Conservation (phyloP, 2,329 filamentous ascomycete species). For the Myrmaecium sp. region DNA sequence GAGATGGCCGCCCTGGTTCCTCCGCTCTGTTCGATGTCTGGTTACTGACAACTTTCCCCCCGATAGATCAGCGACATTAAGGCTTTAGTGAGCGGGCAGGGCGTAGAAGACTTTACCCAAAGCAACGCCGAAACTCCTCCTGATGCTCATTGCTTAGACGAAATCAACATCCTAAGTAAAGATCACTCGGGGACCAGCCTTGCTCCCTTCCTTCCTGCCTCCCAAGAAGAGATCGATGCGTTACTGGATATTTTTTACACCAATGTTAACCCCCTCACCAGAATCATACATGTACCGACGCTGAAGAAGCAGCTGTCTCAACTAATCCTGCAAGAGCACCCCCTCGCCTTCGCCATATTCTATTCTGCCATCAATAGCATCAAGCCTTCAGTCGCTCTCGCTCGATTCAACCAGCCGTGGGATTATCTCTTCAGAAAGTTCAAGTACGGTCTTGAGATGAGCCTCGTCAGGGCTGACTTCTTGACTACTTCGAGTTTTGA, state of each 20-base stretch:
- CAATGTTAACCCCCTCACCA: conserved; percentile 4
- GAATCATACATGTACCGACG: conserved; percentile 4
- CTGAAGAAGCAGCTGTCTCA: too few relatives aligned
- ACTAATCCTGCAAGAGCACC: too few relatives aligned
- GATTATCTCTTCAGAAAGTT: conserved; percentile 15
- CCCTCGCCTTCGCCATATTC: conserved; percentile 19
- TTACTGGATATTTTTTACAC: conserved; percentile 3
- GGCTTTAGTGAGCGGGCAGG: conserved; percentile 3
- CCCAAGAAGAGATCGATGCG: conserved; percentile 3
- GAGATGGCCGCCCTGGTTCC: too few relatives aligned
- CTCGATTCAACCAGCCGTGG: conserved; percentile 16
- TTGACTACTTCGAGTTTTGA: conserved; percentile 20
- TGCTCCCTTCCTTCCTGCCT: conserved; percentile 5
- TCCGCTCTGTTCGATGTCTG: too few relatives aligned
- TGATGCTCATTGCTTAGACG: too few relatives aligned
- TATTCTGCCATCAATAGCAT: conserved; percentile 20
- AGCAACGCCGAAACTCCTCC: conserved; percentile 1
- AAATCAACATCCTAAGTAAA: too few relatives aligned
- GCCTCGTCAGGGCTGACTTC: conserved; percentile 19
- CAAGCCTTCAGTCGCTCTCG: conserved; percentile 13
- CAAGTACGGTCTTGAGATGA: conserved; percentile 19
- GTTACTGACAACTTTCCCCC: too few relatives aligned
- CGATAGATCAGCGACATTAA: conserved; percentile 5
- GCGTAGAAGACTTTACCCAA: too few relatives aligned
- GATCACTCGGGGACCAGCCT: too few relatives aligned